Evolutionary conservation across 1,284 basidiomycete genomes (phyloP), one percentile per base, ranked within the genome.

Genomic region (Takashimella koratensis): DNA sequence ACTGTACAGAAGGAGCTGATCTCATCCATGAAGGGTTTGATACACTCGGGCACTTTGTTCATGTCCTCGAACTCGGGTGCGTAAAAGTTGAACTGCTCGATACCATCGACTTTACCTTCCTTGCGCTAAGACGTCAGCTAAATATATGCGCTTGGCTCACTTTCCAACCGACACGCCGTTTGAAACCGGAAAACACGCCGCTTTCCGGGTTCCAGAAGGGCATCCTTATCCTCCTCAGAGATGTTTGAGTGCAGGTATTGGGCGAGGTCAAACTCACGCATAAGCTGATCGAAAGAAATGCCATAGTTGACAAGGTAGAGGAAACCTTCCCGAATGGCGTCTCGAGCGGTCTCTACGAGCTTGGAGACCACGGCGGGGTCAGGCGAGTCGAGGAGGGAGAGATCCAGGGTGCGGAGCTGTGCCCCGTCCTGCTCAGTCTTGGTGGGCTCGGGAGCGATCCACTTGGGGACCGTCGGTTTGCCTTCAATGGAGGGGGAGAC

Each of bases 231-330:
- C 48, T 58, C 57, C 6, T 55, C 53, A 5, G 44, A 42, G 41
- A 58, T 58, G 43, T 51, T 49, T 23, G 22, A 24, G 22, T 48
- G 19, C 11, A 54, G 30, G 26, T 58, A 55, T 24, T 54, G 44
- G 22, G 53, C 57, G 30, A 58, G 45, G 23, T 22, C 45, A 39
- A 58, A 58, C 43, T 58, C 53, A 16, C 20, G n/a, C 46, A 54
- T 44, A 20, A 62, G 57, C 51, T 65, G 62, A 21, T 66, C 64
- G 2, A 59, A 52, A 2, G 60, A 56, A 44, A 66, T 52, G 43
- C 64, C 64, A 47, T 64, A 66, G 52, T 66, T 62, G 26, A 47
- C 53, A n/a, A 66, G 30, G 45, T 57, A 66, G 40, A 66, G 45
- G 56, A 66, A 66, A 5, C 64, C 64, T 20, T 66, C 58, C 8